Evolutionary conservation across 1,284 basidiomycete genomes (phyloP).

Genomic region (Trametes versicolor): DNA sequence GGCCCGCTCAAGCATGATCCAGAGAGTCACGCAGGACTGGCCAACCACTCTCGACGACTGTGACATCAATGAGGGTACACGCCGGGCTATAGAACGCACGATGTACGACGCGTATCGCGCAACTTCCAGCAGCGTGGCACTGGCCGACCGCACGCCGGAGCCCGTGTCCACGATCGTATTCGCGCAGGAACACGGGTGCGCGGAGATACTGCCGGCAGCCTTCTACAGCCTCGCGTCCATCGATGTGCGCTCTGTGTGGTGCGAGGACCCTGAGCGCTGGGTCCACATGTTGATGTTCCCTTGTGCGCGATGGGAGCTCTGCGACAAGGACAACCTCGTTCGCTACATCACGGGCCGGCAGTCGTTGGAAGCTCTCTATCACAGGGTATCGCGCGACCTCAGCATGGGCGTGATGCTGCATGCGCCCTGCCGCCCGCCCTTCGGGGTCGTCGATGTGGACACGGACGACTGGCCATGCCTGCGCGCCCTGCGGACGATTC

Average conservation of each 20-base stretch:
- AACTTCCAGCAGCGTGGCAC: not conserved
- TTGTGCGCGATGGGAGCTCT: not conserved
- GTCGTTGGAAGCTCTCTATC: not conserved
- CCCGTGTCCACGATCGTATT: conserved; percentile 45
- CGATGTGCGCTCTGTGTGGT: conserved; percentile 8
- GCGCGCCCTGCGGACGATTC: too few species aligned
- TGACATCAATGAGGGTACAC: too few species aligned
- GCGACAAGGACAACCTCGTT: not conserved
- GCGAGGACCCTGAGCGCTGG: too few species aligned
- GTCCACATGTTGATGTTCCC: not conserved
- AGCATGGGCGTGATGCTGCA: too few species aligned
- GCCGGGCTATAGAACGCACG: too few species aligned
- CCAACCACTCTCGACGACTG: not conserved
- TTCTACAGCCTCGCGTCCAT: conserved; percentile 59
- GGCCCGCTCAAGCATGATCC: not conserved
- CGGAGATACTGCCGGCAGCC: conserved; percentile 62
- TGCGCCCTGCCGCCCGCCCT: too few species aligned
- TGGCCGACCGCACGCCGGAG: conserved; percentile 23
- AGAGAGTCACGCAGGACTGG: not conserved
- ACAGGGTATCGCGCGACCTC: too few species aligned
- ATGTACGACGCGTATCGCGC: not conserved
- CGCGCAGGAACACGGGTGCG: conserved; percentile 44
- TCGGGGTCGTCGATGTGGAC: too few species aligned
- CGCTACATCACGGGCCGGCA: not conserved
- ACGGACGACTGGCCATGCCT: too few species aligned